These are phyloP conservation scores for Trapa bicornis DNA, from an alignment of 345 rosid species.

Conservation along the genomic window DNA sequence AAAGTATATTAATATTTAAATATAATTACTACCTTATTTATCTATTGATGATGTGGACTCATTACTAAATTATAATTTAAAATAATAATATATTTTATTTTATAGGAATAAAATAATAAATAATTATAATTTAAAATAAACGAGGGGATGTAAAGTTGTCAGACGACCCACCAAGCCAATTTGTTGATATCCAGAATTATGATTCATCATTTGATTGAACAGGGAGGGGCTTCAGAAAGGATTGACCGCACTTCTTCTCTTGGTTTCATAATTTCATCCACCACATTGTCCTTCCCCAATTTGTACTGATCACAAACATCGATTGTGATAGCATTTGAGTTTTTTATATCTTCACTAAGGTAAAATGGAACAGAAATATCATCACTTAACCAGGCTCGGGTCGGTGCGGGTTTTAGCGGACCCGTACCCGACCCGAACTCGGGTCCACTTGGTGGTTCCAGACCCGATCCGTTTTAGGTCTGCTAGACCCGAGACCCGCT, in stretches of 20 bases:
- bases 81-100: too few species aligned
- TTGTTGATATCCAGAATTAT: conserved; percentile 68
- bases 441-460: too few species aligned
- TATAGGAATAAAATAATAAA: too few species aligned
- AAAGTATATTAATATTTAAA: too few species aligned
- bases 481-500: too few species aligned
- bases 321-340: conserved; percentile 42
- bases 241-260: conserved; percentile 73
- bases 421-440: too few species aligned
- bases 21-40: too few species aligned
- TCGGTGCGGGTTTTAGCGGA: too few species aligned
- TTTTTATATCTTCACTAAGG: conserved; percentile 42
- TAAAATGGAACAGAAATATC: conserved; percentile 53
- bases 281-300: conserved; percentile 42
- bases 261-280: conserved; percentile 42
- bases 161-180: conserved; percentile 96
- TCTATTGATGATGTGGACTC: too few species aligned
- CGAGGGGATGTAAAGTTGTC: conserved; percentile 58
- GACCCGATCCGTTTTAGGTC: too few species aligned
- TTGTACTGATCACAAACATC: conserved; percentile 52
- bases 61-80: too few species aligned
- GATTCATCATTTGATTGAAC: conserved; percentile 54
- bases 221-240: conserved; percentile 76
- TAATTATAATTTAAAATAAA: too few species aligned
- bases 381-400: conserved; percentile 25